A percentile compares a stretch with the other conserved stretches of the same genome.
Evolutionary conservation across 2,329 filamentous ascomycete species (phyloP).

Genomic region (Botryotinia calthae): DNA sequence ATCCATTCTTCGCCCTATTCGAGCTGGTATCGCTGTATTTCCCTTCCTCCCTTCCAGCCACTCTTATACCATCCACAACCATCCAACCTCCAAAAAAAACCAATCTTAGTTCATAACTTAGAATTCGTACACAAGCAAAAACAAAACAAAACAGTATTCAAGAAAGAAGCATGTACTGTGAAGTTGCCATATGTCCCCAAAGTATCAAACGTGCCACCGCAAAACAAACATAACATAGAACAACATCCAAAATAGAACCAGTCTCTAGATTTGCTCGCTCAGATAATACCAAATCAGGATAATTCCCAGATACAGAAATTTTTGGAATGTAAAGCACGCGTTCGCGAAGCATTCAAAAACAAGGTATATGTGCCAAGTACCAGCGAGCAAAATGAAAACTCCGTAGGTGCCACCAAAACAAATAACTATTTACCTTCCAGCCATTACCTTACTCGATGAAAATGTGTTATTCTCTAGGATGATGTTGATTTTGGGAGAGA

Average conservation of each 20-base stretch:
- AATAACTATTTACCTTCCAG: conserved; percentile 12
- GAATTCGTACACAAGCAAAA: background rate
- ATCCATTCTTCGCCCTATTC: background rate
- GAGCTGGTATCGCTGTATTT: background rate
- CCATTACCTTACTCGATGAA: conserved; percentile 3
- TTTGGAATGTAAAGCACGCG: background rate
- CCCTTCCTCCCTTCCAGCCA: background rate
- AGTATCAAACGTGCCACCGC: background rate
- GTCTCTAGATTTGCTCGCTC: background rate
- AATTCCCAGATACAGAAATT: background rate
- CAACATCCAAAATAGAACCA: background rate
- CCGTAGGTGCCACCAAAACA: conserved; percentile 3
- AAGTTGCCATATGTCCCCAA: conserved; percentile 14
- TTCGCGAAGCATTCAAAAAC: background rate
- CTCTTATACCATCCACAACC: background rate
- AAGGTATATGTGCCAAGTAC: background rate
- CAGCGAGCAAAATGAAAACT: background rate
- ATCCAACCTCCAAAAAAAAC: background rate
- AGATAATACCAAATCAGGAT: background rate
- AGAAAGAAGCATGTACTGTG: conserved; percentile 10
- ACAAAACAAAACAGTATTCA: background rate
- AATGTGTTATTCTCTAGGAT: background rate
- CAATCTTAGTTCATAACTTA: background rate
- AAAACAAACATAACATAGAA: background rate
- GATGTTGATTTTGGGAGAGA: conserved; percentile 8